Conservation (phyloP, 331 rosid genomes). For the Malus hybrid region DNA sequence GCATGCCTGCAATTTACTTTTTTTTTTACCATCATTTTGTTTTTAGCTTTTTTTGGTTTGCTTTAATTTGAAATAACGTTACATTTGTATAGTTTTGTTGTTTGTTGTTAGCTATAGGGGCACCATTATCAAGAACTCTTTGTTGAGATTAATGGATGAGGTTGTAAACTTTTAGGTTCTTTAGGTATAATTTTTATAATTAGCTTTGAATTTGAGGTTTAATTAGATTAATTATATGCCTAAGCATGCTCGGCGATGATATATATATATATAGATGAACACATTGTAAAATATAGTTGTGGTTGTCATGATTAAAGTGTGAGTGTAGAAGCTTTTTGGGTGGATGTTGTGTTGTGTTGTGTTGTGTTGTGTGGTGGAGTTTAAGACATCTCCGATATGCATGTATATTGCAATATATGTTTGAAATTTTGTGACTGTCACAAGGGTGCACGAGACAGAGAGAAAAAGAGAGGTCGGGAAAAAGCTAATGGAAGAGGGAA, state of each 20-base stretch:
- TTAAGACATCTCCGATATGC: not conserved
- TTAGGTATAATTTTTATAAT: not conserved
- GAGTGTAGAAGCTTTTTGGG: conserved; percentile 42
- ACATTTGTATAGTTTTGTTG: conserved; percentile 16
- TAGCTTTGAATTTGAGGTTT: not conserved
- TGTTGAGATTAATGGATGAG: not conserved
- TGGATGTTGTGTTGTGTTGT: conserved; percentile 6
- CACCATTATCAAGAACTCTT: conserved; percentile 30
- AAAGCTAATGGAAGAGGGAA: not conserved
- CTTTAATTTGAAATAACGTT: conserved; percentile 48
- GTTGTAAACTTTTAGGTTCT: not conserved
- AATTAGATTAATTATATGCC: conserved; percentile 13
- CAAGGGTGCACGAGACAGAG: not conserved
- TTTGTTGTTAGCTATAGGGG: conserved; percentile 4
- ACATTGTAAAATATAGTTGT: conserved; percentile 10
- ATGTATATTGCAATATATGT: not conserved
- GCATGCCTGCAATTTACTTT: conserved; percentile 24
- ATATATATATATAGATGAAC: not conserved
- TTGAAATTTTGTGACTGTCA: not conserved
- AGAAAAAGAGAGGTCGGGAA: not conserved
- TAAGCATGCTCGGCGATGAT: conserved; percentile 20
- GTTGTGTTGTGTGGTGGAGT: not conserved
- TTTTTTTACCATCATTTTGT: conserved; percentile 12
- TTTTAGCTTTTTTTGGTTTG: conserved; percentile 1
- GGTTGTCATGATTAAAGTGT: conserved; percentile 72